Percentiles rank a stretch among this genome's conserved stretches.
Conservation (phyloP, 805 yeast species). For the Yueomyces sinensis region DNA sequence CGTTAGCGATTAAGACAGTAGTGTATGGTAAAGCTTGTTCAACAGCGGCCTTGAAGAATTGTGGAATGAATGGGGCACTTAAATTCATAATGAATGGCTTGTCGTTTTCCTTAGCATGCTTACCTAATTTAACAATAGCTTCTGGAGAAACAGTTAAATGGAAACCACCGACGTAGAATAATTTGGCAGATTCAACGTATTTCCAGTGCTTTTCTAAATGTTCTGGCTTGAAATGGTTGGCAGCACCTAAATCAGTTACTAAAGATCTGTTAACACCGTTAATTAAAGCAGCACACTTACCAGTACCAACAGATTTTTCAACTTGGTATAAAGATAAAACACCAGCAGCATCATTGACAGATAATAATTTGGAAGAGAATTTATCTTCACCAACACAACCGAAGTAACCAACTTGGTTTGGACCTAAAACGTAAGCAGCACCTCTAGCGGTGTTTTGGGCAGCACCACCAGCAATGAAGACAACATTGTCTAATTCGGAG, state of each 20-base stretch:
- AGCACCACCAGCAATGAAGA: slow-evolving; percentile 94
- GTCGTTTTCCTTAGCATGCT: slow-evolving; percentile 77
- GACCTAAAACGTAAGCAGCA: slow-evolving; percentile 84
- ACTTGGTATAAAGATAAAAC: slow-evolving; percentile 76
- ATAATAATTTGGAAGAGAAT: slow-evolving; percentile 64
- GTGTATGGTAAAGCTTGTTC: slow-evolving; percentile 73
- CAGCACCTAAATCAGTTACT: slow-evolving; percentile 95
- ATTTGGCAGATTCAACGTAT: slow-evolving; percentile 64
- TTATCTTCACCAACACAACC: slow-evolving; percentile 94
- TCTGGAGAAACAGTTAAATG: slow-evolving; percentile 96
- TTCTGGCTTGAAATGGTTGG: slow-evolving; percentile 85
- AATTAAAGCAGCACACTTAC: slow-evolving; percentile 95
- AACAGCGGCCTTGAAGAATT: slow-evolving; percentile 86
- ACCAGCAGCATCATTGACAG: slow-evolving; percentile 83
- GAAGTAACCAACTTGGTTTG: slow-evolving; percentile 73
- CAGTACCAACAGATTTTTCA: slow-evolving; percentile 68
- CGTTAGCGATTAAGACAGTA: slow-evolving; percentile 88
- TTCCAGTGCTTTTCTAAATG: slow-evolving; percentile 86
- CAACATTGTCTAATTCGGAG: slow-evolving; percentile 43
- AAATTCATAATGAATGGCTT: slow-evolving; percentile 74
- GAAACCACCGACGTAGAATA: slow-evolving; percentile 96
- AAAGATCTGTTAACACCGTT: slow-evolving; percentile 81
- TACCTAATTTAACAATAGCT: slow-evolving; percentile 78
- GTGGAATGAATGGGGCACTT: slow-evolving; percentile 94
- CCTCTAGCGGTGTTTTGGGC: slow-evolving; percentile 99